Evolutionary conservation across 768 basidiomycete species (phyloP).

Genomic region (Postia placenta): DNA sequence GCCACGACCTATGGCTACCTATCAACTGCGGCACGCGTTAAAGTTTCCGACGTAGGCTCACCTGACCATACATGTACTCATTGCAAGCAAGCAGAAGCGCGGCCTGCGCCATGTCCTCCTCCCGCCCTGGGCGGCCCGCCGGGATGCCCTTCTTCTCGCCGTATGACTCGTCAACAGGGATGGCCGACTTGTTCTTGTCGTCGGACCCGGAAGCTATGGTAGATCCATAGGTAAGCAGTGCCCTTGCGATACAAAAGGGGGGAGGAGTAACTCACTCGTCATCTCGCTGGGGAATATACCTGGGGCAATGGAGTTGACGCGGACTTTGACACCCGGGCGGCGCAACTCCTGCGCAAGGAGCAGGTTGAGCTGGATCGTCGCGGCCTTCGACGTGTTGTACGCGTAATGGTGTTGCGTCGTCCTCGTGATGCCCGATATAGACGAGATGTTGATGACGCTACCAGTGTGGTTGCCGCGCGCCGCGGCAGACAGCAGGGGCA

Average conservation of each 20-base stretch:
- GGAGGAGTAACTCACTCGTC: conserved; percentile 18
- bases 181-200: conserved; percentile 27
- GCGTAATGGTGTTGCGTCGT: conserved; percentile 37
- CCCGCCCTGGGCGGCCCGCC: conserved; percentile 28
- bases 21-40: background rate
- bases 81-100: conserved; percentile 27
- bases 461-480: conserved; percentile 26
- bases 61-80: conserved; percentile 31
- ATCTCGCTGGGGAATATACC: conserved; percentile 33
- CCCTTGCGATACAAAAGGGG: background rate
- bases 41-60: conserved; percentile 10
- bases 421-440: conserved; percentile 35
- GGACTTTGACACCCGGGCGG: conserved; percentile 23
- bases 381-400: conserved; percentile 39
- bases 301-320: conserved; percentile 32
- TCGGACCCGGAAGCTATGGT: conserved; percentile 20
- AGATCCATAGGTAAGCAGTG: background rate
- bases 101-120: conserved; percentile 30
- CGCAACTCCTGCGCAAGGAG: conserved; percentile 32
- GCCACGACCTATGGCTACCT: conserved; percentile 12
- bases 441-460: conserved; percentile 36
- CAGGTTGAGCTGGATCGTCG: conserved; percentile 28
- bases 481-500: conserved; percentile 35
- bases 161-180: conserved; percentile 22
- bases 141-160: conserved; percentile 30